Evolutionary conservation across 352 stramenopile genomes (phyloP), one percentile per base, ranked within the genome.

Genomic region (Globisporangium viniferum): DNA sequence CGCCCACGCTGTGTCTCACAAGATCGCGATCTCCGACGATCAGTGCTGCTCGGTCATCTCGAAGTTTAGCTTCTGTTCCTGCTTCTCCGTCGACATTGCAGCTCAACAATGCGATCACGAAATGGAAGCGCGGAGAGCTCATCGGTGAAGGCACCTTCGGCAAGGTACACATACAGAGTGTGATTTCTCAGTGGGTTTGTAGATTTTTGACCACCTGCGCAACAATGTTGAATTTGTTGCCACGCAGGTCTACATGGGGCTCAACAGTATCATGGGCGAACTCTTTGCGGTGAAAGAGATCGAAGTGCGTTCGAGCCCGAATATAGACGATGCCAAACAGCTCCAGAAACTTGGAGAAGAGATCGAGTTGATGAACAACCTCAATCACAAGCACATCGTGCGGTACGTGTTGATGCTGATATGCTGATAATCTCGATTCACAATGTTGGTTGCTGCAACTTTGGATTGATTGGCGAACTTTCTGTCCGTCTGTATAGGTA

Each of bases 131-230:
- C 36, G 97, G 97, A 4, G 83, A 98, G 56, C 80, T 98, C 54
- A 98, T 99, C 65, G 97, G 97, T 12, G 82, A 91, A 72, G 97
- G 97, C 48, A 98, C 93, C 0, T 99, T 99, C 77, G 97, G 97
- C 60, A 88, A 61, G 56, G 56, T 48, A 48, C 39, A 22, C 22
- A 36, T 8, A 18, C 8, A 58, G 6, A 58, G 12, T 29, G 12
- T 18, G 31, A 35, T 58, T 58, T 29, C 24, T 58, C 24, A 20
- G 12, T 22, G 24, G 22, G 5, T 49, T 49, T 49, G 41, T 49
- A 49, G 41, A 49, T 22, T n/a, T 49, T n/a, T 49, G 15, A 49
- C 41, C 41, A n/a, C 15, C 41, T 49, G 15, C 41, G 6, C 15
- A 49, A 49, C 15, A 9, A 58, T 58, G 24, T 10, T 58, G 9